Base-by-base conservation (phyloP, 257 asterid genomes). In the Plectranthus barbatus region DNA sequence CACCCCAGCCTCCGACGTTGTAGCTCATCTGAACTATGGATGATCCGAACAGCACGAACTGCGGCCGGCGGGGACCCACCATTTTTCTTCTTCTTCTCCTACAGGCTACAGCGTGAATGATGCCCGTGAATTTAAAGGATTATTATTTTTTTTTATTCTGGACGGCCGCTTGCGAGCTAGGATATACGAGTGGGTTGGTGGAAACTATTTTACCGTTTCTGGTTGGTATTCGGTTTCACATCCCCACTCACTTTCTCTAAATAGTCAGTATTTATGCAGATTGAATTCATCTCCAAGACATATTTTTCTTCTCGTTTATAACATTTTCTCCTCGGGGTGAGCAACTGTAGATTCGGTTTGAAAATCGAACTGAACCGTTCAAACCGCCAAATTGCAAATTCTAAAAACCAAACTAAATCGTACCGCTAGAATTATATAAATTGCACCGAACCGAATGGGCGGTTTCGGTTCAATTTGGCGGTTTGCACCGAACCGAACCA, bases 1-100 rank as follows among this genome's bases (percentile, higher is more conserved):
- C 86, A 37, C 92, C 97, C 94, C 92, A 90, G 21, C 97, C 97
- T 33, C 88, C 85, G 36, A 56, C 60, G 74, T 80, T 77, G 72
- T 34, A 87, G 60, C 82, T 54, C 80, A 84, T 75, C 72, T 90
- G 91, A 7, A 90, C 94, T 7, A 90, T 73, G 44, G 97, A 90
- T 13, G 97, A 86, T 31, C 97, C 97, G 70, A 90, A 90, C 8
- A 90, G 81, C 18, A 90, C 95, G 34, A 90, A 74, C 72, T 69
- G 77, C 18, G 94, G 95, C 36, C 95, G 86, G 55, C 70, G 67
- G 18, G 91, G 84, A 19, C 94, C 94, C 37, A 80, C 89, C 97
- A 90, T 88, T 73, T 88, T 73, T 67, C 54, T 54, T 62, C 52
- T 44, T 44, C 66, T 31, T 9, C 7, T 15, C 44, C 44, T 13